Evolutionary conservation across 495 filamentous ascomycete species (phyloP).

Genomic region (Barbatosphaeria neglecta): DNA sequence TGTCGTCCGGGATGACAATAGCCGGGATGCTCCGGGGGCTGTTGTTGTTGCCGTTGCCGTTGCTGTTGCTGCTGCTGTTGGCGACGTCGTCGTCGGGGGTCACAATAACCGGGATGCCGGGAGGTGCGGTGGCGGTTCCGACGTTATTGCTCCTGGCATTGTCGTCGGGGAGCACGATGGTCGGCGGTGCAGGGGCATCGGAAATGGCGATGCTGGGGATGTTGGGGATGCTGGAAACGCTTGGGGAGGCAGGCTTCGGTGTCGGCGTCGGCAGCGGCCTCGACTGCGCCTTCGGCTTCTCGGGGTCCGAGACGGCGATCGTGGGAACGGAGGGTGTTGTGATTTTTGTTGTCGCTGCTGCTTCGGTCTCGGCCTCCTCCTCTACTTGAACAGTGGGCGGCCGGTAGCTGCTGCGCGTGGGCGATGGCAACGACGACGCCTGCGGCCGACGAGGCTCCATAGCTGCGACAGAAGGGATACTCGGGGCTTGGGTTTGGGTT

Average conservation of each 20-base stretch:
- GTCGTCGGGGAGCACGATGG: conserved; percentile 8
- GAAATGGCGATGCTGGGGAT: conserved; percentile 2
- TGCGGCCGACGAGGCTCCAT: conserved; percentile 29
- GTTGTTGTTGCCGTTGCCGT: too few species aligned
- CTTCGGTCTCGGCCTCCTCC: conserved; percentile 10
- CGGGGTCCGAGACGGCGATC: conserved; percentile 17
- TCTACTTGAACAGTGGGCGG: conserved; percentile 28
- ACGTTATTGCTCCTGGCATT: too few species aligned
- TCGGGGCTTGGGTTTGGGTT: conserved; percentile 11
- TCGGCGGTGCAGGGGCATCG: too few species aligned
- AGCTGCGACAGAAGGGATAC: conserved; percentile 52
- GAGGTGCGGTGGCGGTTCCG: too few species aligned
- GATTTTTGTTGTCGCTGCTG: too few species aligned
- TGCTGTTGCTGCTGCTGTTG: too few species aligned
- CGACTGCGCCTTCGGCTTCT: background rate
- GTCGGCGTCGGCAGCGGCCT: background rate
- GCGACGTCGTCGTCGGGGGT: conserved; percentile 7
- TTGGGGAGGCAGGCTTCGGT: conserved; percentile 8
- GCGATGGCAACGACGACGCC: conserved; percentile 18
- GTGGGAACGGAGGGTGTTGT: too few species aligned
- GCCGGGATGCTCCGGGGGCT: conserved; percentile 17
- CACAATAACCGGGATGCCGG: conserved; percentile 1
- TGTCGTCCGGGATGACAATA: conserved; percentile 30
- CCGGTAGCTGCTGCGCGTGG: conserved; percentile 18
- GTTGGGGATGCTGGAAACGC: conserved; percentile 15